A percentile compares a stretch with the other conserved stretches of the same genome.
Conservation (phyloP, 2,329 filamentous ascomycete species). For the Nothomitra cinnamomea region DNA sequence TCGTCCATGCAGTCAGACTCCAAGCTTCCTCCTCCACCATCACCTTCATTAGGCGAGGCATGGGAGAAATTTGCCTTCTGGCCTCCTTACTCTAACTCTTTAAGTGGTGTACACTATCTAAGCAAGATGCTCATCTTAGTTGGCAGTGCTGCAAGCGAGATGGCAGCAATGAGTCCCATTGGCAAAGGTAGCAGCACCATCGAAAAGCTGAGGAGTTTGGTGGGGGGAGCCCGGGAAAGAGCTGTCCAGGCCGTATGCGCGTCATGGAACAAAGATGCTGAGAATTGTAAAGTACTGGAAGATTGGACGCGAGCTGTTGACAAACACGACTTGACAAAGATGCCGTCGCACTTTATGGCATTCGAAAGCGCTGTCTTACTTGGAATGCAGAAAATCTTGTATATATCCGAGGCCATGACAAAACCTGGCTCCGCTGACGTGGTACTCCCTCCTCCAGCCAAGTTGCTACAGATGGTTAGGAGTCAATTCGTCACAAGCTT, state of each 20-base stretch:
- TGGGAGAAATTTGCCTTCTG: slow-evolving; percentile 51
- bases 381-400: slow-evolving; percentile 90
- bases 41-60: background rate
- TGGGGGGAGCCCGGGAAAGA: slow-evolving; percentile 65
- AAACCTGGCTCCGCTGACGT: slow-evolving; percentile 61
- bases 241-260: slow-evolving; percentile 73
- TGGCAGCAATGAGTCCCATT: slow-evolving; percentile 58
- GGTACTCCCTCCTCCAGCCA: slow-evolving; percentile 67
- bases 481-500: slow-evolving; percentile 85
- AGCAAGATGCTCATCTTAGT: slow-evolving; percentile 66
- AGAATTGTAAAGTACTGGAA: slow-evolving; percentile 81
- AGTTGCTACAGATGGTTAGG: slow-evolving; percentile 78
- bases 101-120: slow-evolving; percentile 84
- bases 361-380: slow-evolving; percentile 70
- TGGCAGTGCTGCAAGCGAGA: slow-evolving; percentile 72
- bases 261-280: slow-evolving; percentile 85
- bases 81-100: slow-evolving; percentile 81
- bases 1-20: slow-evolving; percentile 50
- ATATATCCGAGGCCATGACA: slow-evolving; percentile 69
- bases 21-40: background rate
- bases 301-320: slow-evolving; percentile 81
- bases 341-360: slow-evolving; percentile 71
- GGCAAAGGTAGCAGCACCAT: slow-evolving; percentile 36
- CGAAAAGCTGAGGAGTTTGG: slow-evolving; percentile 59
- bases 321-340: slow-evolving; percentile 70